Percentiles rank a stretch among this genome's conserved stretches.
These are phyloP conservation scores for Trichoderma citrinoviride DNA, from an alignment of 2,329 filamentous ascomycete genomes.

Conservation along the genomic window DNA sequence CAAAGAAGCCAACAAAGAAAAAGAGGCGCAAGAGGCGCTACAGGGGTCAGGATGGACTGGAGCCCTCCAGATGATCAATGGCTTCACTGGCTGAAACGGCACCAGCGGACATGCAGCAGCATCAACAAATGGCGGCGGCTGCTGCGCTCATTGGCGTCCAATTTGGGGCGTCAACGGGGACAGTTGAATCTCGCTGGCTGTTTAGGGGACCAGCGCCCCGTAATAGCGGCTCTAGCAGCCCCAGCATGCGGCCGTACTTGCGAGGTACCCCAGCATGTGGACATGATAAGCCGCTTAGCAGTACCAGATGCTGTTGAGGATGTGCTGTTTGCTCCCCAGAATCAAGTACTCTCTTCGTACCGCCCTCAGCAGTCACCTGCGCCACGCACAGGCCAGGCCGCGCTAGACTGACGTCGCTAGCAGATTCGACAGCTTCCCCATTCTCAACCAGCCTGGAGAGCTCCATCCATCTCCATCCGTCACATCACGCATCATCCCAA, in stretches of 20 bases:
- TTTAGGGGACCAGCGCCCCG: slow-evolving; percentile 6
- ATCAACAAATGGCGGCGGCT: background rate
- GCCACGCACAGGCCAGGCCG: slow-evolving; percentile 19
- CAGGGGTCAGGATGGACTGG: too few species aligned
- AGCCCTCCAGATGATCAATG: too few species aligned
- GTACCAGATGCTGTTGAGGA: background rate
- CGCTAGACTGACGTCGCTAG: slow-evolving; percentile 8
- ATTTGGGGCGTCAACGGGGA: background rate
- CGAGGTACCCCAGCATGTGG: background rate
- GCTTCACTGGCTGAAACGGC: background rate
- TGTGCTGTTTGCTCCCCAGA: background rate
- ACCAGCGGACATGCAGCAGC: background rate
- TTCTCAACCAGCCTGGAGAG: background rate
- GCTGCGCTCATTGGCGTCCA: slow-evolving; percentile 1
- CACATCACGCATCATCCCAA: background rate
- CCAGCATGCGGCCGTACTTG: background rate
- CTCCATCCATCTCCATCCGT: background rate
- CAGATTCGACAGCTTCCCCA: background rate
- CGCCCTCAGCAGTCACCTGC: slow-evolving; percentile 16
- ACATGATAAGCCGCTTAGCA: background rate
- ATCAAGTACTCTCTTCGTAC: background rate
- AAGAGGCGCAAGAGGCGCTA: background rate
- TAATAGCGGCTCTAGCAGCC: background rate
- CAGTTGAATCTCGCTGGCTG: background rate
- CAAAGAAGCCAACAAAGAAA: background rate